phyloP scores from a whole-genome alignment of 768 basidiomycete species.

The Leccinum boreale region DNA sequence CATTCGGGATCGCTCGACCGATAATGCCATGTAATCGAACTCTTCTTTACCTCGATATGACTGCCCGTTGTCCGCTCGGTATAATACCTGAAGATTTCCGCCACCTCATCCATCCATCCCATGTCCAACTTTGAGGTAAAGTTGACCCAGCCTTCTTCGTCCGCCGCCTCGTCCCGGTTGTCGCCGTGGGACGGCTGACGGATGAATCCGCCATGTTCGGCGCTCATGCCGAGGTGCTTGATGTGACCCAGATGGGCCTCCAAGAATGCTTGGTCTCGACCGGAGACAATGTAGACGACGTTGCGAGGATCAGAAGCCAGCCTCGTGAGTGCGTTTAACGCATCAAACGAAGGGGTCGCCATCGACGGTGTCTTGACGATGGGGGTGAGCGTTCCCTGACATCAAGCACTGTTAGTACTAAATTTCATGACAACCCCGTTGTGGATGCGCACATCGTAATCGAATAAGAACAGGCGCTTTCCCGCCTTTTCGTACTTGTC shows the following conservation, averaged over 20 bases:
- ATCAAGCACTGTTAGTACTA: background rate
- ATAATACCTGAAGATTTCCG: constrained; percentile 94
- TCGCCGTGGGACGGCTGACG: constrained; percentile 54
- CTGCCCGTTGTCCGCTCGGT: constrained; percentile 97
- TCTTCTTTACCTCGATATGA: constrained; percentile 96
- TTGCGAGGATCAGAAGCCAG: constrained; percentile 83
- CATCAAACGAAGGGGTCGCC: constrained; percentile 74
- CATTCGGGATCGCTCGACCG: constrained; percentile 91
- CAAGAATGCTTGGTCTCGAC: constrained; percentile 90
- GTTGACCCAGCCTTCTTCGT: constrained; percentile 63
- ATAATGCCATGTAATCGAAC: constrained; percentile 98
- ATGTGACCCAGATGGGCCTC: constrained; percentile 90
- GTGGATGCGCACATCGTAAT: constrained; percentile 77
- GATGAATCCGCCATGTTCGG: constrained; percentile 95
- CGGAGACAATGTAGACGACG: constrained; percentile 95
- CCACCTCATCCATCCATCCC: constrained; percentile 96
- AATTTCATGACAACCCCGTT: background rate
- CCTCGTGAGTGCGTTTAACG: constrained; percentile 68
- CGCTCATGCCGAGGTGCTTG: constrained; percentile 79
- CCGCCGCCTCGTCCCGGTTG: background rate
- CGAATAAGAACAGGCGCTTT: constrained; percentile 90
- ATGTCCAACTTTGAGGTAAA: constrained; percentile 93
- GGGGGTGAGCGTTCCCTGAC: constrained; percentile 89
- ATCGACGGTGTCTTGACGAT: constrained; percentile 93
- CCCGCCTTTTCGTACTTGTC: constrained; percentile 61